Percentiles rank a stretch among this genome's conserved stretches.
These are phyloP conservation scores for Tetracladium maxilliforme DNA, from an alignment of 2,329 filamentous ascomycete genomes.

Conservation along the genomic window DNA sequence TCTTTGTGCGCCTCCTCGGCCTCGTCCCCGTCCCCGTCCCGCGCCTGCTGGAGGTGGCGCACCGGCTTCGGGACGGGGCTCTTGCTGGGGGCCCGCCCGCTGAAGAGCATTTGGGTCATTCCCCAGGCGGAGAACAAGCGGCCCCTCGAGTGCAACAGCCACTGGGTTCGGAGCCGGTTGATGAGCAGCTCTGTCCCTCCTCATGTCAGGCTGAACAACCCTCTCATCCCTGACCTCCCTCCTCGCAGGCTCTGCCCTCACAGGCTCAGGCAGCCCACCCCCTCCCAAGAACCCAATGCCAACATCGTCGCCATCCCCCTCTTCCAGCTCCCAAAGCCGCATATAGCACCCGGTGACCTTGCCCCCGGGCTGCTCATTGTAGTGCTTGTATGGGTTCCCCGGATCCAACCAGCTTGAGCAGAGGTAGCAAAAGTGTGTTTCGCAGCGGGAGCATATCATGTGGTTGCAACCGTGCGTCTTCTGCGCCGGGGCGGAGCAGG, in stretches of 20 bases:
- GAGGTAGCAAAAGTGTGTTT: constrained; percentile 89
- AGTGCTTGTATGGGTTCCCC: constrained; percentile 76
- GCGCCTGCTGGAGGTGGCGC: neutral
- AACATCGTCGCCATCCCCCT: constrained; percentile 47
- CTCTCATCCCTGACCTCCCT: constrained; percentile 4
- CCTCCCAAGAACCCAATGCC: constrained; percentile 8
- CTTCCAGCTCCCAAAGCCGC: constrained; percentile 80
- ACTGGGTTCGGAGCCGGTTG: constrained; percentile 4
- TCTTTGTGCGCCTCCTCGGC: constrained; percentile 1
- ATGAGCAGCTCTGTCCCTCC: constrained; percentile 3
- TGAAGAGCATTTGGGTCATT: constrained; percentile 2
- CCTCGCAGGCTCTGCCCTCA: constrained; percentile 1
- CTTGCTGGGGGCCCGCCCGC: neutral
- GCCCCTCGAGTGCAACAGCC: constrained; percentile 12
- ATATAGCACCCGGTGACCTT: constrained; percentile 70
- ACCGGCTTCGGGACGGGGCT: constrained; percentile 1
- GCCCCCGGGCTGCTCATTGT: constrained; percentile 55
- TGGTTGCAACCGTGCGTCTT: constrained; percentile 95
- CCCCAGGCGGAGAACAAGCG: constrained; percentile 15
- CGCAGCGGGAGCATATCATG: constrained; percentile 85
- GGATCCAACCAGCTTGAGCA: constrained; percentile 78
- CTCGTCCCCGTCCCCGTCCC: neutral
- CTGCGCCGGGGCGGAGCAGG: constrained; percentile 70
- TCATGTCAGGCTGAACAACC: constrained; percentile 2
- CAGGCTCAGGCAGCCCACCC: constrained; percentile 1